Base-by-base conservation (phyloP, 2,329 filamentous ascomycete species). In the Fusarium zealandicum region DNA sequence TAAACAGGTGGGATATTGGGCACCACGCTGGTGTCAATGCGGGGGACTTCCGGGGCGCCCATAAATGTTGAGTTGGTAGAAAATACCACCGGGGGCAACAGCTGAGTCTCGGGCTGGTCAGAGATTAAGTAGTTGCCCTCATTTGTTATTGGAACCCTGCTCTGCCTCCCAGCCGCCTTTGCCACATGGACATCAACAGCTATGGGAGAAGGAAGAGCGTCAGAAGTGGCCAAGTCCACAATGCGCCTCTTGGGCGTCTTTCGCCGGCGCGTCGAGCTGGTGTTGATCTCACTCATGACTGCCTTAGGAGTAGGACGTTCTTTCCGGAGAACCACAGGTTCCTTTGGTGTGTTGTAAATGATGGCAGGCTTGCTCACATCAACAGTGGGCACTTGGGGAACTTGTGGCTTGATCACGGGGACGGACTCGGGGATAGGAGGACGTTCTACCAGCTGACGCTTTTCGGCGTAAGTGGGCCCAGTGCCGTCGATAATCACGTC, bases 401-500 rank as follows among this genome's bases (percentile, higher is more conserved):
- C 79, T 20, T 81, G 79, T 12, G 88, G 85, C 71, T 89, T 91
- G 52, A 96, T 83, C 13, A 96, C 87, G 0, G 92, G 92, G 8
- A 92, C 87, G 31, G 84, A 87, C 20, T 89, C 83, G 14, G 88
- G 85, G 64, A 96, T 87, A 2, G 90, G 88, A 10, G 82, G 90
- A 39, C 93, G 86, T 43, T 97, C 93, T 5, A 93, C 83, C 36
- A 99, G 81, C 62, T 90, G 88, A 67, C 92, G 92, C 70, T 87
- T 88, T 77, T 99, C 95, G 13, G 87, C 84, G 69, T 92, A 96
- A n/a, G 84, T 88, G 1, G 95, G 93, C 0, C 89, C 89, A 28
- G 85, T 85, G 2, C 89, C 88, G 71, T 99, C 95, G 65, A 99
- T 93, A 38, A 92, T 80, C 54, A 98, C 87, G 69, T 99, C 95